Evolutionary conservation across 768 basidiomycete genomes (phyloP), one percentile per base, ranked within the genome.

Genomic region (Leccinum imitatum): DNA sequence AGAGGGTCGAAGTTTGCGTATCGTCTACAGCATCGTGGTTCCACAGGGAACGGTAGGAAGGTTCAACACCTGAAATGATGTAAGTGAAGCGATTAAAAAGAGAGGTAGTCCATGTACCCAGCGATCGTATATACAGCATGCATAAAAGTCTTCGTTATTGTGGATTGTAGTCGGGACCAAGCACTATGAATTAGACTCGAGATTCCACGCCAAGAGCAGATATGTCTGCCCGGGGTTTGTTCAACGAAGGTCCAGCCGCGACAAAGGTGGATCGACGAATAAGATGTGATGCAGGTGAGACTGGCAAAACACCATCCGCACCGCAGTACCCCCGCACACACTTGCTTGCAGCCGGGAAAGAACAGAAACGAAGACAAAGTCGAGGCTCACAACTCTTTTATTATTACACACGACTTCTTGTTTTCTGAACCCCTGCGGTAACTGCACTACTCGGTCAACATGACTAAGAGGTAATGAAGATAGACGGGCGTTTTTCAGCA

Each of bases 181-280:
- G 72, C 9, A 73, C 61, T 37, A 73, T 79, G 33, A 73, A 76
- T 19, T 76, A 75, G 7, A 85, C 76, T 47, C 85, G 77, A 47
- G 82, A 84, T 68, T 87, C 85, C 11, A 86, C 86, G 50, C 83
- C 79, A 53, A 86, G 77, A 3, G 86, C 86, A 60, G 83, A 85
- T 39, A 87, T 78, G 63, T 87, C 86, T 67, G 77, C 78, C 37
- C 68, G 62, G 13, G 90, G 90, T 1, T 78, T 74, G 69, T 90
- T 87, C 55, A 90, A 80, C 0, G 79, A 67, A 56, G 91, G 84
- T 6, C 90, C 90, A 11, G 90, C 90, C 30, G 89, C 90, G 62
- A 91, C 82, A 67, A 89, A 91, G 2, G 90, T 90, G 5, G 88
- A 86, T 6, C 90, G 84, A 41, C 91, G 87, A 51, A 91, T 80